Base-by-base conservation (phyloP, 176 grass and related monocot species). In the Aegilops bicornis region DNA sequence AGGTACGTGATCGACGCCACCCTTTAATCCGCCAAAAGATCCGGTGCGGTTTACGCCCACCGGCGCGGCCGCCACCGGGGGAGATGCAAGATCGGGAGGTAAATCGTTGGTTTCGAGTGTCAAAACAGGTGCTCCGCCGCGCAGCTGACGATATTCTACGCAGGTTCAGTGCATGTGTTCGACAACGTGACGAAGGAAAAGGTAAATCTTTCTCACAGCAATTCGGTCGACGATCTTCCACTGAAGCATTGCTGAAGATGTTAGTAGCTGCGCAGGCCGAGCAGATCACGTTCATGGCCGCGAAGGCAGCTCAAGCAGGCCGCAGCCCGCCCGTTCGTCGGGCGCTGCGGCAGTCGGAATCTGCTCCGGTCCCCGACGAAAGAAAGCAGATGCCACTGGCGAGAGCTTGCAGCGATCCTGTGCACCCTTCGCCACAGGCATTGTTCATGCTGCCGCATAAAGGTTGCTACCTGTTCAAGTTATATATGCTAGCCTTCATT, bases 131-230 rank as follows among this genome's bases (percentile, higher is more conserved):
- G 39, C 27, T 32, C 59, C 39, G 20, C 80, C 14, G 64, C 77
- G 29, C 80, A 90, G 20, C 35, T 90, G 62, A 90, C 85, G 70
- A 91, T 96, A 50, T 90, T 93, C 77, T 94, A 90, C 72, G 79
- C 70, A 2, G 94, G 90, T 35, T 69, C 85, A 11, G 85, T 89
- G 52, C 81, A 56, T 43, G 85, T 79, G 40, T 89, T 86, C 33
- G 80, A 87, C 68, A 87, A 90, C n/a, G 80, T 89, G 20, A 60
- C 86, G 7, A 24, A 78, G 61, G 92, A 97, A 33, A 90, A 89
- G 89, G 92, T 94, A 67, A 67, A 83, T 0, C 13, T 69, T 6
- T 50, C 65, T 35, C 48, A 43, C 11, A 70, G 23, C 5, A 80
- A 24, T 2, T 62, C 69, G 79, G 19, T 22, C 54, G 25, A 33